Base-by-base conservation (phyloP, 2,329 filamentous ascomycete genomes). In the Pestalotiopsis sp. region DNA sequence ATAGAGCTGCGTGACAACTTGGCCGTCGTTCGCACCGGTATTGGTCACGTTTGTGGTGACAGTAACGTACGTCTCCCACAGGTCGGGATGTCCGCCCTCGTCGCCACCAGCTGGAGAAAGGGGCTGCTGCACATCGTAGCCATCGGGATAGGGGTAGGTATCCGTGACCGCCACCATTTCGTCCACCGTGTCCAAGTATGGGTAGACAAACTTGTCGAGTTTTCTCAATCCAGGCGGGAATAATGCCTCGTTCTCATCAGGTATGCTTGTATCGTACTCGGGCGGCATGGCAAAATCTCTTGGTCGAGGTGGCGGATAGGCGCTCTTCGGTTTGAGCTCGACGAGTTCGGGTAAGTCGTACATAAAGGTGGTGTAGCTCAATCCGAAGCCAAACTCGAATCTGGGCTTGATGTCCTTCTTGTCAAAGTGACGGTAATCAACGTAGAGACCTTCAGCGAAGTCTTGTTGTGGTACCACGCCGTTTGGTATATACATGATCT, bases 351-450 rank as follows among this genome's bases (percentile, higher is more conserved):
- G 74, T 39, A 87, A 85, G 12, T 83, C 84, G 68, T 93, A 86
- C 13, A 87, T 81, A 78, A 95, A 97, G 0, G 81, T 86, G 0
- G 93, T 94, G 82, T 96, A 97, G 66, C 91, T 93, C 2, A 98
- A 86, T 0, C 95, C 95, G 70, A 90, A 95, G 0, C 95, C 95
- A 74, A 98, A 98, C 61, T 93, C 92, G 77, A 91, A 98, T 1
- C 92, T 91, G 0, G 95, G 95, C 4, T 85, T 84, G 69, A 96
- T 91, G 68, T 86, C 84, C 67, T 91, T 80, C 77, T 92, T 93
- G 83, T 97, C 94, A 73, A 98, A 95, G 79, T 95, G 88, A 13
- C 94, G 91, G 81, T 98, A 97, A 82, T 98, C 95, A 73, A 97
- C 90, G 76, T 95, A 95, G 0, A 97, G 81, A 0, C 93, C 93